Base-by-base conservation (phyloP, 2,329 filamentous ascomycete genomes). In the Sphaerulina vaccinii region DNA sequence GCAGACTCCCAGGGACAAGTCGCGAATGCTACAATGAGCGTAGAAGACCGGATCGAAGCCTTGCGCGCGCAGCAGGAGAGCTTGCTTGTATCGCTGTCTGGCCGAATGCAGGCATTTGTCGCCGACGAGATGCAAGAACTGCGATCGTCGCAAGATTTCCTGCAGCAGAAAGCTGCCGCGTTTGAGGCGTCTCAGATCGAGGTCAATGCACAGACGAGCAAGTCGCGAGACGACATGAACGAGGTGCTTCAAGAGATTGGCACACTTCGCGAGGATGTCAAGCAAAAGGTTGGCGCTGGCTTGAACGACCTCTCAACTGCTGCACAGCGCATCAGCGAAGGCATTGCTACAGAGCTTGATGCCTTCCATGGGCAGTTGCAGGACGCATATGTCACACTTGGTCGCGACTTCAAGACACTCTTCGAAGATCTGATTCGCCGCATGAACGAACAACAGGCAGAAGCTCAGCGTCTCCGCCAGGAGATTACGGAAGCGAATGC, bases 211-310 rank as follows among this genome's bases (percentile, higher is more conserved):
- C 84, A 87, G 63, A 87, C 84, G 50, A 76, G 79, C 19, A 76
- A 79, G 56, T 86, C 90, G 2, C 88, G 87, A 63, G 84, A 91
- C 41, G 87, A 91, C 51, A 90, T 96, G 88, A 91, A 96, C 62
- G 77, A 82, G n/a, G 86, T 96, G 1, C 78, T 99, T 8, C 88
- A 93, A 63, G 92, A 95, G 67, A 96, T 97, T 68, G 91, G 91
- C 67, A 83, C 82, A n/a, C 78, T 97, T 19, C 83, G 92, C 18
- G 88, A 96, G 68, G 85, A 88, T 47, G 89, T 97, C 45, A 96
- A 96, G 75, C 77, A 81, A 42, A 86, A 87, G 56, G 88, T 97
- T 41, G 88, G 89, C 2, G 85, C 90, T 65, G 92, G 91, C 7
- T 76, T 97, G 37, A 85, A 89, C 63, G 85, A 89, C 21, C 83